Percentiles rank a stretch among this genome's conserved stretches.
Conservation (phyloP, 257 asterid genomes). For the Gentiana straminea region DNA sequence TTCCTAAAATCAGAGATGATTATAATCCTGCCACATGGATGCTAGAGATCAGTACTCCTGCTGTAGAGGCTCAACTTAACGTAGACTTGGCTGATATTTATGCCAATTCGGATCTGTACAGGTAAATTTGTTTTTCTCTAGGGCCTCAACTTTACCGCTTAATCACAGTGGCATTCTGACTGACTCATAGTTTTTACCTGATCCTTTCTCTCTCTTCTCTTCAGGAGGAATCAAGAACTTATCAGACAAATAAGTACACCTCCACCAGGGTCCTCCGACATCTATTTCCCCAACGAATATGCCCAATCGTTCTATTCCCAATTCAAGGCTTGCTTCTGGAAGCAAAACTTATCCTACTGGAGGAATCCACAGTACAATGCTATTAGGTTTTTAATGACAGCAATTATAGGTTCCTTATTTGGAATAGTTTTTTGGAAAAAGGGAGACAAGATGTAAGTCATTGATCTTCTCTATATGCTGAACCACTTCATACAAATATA, state of each 20-base stretch:
- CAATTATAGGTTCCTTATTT: constrained; percentile 47
- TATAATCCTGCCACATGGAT: constrained; percentile 88
- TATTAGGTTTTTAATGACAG: constrained; percentile 55
- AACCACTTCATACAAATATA: background rate
- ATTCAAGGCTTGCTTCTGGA: constrained; percentile 84
- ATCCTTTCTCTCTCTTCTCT: constrained; percentile 4
- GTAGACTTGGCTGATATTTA: constrained; percentile 68
- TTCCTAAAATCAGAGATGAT: constrained; percentile 64
- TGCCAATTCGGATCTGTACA: constrained; percentile 55
- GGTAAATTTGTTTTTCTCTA: constrained; percentile 24
- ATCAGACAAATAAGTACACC: constrained; percentile 57
- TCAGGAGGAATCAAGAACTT: constrained; percentile 69
- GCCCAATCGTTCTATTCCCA: constrained; percentile 52
- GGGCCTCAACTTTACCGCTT: background rate
- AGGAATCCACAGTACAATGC: constrained; percentile 61
- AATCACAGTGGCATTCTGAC: background rate
- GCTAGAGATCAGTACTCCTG: constrained; percentile 62
- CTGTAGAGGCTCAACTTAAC: constrained; percentile 59
- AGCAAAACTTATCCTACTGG: constrained; percentile 65
- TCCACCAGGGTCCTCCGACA: constrained; percentile 47
- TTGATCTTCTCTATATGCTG: background rate
- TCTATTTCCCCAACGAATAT: constrained; percentile 42
- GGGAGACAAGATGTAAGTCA: constrained; percentile 48
- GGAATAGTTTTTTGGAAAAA: constrained; percentile 72
- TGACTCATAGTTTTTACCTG: background rate